Evolutionary conservation across 2,329 filamentous ascomycete species (phyloP).

Genomic region (Cytospora leucostoma): DNA sequence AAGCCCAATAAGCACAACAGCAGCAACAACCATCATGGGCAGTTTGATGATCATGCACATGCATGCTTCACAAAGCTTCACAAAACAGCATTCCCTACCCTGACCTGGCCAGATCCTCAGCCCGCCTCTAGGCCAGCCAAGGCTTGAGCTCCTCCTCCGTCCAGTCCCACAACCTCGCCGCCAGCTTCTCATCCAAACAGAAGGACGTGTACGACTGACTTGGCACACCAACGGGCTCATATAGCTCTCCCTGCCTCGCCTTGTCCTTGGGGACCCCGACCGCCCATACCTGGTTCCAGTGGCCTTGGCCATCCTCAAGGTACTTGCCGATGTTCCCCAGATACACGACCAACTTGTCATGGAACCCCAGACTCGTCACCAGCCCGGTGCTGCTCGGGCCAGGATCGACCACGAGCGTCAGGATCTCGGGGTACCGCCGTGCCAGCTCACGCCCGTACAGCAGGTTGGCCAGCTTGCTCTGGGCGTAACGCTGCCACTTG

Average conservation of each 20-base stretch:
- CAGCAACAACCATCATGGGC: no score
- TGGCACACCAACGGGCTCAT: constrained; percentile 39
- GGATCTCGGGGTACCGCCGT: constrained; percentile 31
- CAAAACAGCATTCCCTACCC: no score
- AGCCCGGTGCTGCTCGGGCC: constrained; percentile 32
- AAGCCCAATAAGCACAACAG: no score
- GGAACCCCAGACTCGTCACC: constrained; percentile 16
- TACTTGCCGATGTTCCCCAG: constrained; percentile 27
- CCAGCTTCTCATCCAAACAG: constrained; percentile 34
- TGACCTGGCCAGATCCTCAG: no score
- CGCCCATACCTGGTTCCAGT: constrained; percentile 41
- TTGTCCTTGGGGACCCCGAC: constrained; percentile 42
- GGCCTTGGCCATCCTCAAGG: constrained; percentile 24
- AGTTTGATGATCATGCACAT: no score
- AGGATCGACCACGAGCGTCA: constrained; percentile 34
- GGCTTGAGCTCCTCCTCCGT: constrained; percentile 36
- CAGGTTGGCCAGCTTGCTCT: constrained; percentile 37
- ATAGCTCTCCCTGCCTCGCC: constrained; percentile 36
- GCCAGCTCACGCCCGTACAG: constrained; percentile 35
- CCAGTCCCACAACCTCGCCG: constrained; percentile 40
- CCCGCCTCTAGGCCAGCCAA: constrained; percentile 28
- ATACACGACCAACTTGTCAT: constrained; percentile 27
- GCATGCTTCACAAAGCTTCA: no score
- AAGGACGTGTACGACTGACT: constrained; percentile 27
- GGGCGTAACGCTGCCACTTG: constrained; percentile 34